Evolutionary conservation across 169 alveolate species (phyloP), one percentile per base, ranked within the genome.

Genomic region (Cystoisospora suis): DNA sequence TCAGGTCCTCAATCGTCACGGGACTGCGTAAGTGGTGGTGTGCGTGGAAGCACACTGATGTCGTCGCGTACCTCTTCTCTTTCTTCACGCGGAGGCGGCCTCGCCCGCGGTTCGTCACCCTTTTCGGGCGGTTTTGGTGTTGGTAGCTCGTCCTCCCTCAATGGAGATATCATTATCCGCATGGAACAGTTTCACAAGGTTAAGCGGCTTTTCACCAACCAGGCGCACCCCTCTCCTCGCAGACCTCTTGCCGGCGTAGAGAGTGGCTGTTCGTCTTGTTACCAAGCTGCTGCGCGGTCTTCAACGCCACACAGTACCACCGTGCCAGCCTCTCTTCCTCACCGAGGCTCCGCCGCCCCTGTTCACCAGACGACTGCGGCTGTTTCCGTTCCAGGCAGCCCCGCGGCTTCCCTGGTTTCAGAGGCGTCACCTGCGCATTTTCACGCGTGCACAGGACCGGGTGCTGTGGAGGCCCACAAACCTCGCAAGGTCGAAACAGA

Each of bases 181-280:
- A 65, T 65, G 77, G 45, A 65, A 44, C 77, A 65, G 45, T 65
- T 65, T n/a, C 77, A 65, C 23, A 65, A 65, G 40, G 77, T 65
- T 36, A 65, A 65, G 40, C 77, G 34, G 12, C 77, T 65, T 44
- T 65, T 65, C 44, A 65, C 77, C 44, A 65, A 65, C n/a, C 77
- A 36, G 3, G 77, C 77, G 27, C 77, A 65, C 44, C 7, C 77
- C 9, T 65, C 77, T n/a, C 77, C 77, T 1, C 77, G 77, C 2
- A 36, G 77, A 0, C 77, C 77, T n/a, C 6, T 44, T 65, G n/a
- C 3, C 34, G 77, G 34, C 44, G 45, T 65, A 20, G 77, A n/a
- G n/a, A n/a, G n/a, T n/a, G n/a, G n/a, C n/a, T n/a, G n/a, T n/a
- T n/a, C n/a, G n/a, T n/a, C n/a, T n/a, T n/a, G n/a, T n/a, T n/a